phyloP scores from a whole-genome alignment of 2,329 filamentous ascomycete species.

The Rhynchosporium secalis region DNA sequence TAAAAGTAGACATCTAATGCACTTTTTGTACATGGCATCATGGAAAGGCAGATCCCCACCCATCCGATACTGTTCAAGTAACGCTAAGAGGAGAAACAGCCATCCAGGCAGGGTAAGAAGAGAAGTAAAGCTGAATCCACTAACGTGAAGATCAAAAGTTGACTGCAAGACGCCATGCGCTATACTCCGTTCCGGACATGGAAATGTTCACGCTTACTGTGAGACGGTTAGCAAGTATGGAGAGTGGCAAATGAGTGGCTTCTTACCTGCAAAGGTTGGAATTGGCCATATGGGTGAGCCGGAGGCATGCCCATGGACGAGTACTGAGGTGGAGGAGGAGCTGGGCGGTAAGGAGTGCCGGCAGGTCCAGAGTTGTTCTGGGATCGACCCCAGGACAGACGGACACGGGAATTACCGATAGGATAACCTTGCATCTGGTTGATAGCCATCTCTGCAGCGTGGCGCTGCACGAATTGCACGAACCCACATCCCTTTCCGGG shows the following conservation, averaged over 20 bases:
- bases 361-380: slow-evolving; percentile 99
- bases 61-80: slow-evolving; percentile 43
- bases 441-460: slow-evolving; percentile 99
- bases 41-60: slow-evolving; percentile 42
- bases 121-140: slow-evolving; percentile 39
- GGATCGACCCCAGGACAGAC: slow-evolving; percentile 94
- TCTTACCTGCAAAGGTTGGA: slow-evolving; percentile 40
- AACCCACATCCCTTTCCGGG: slow-evolving; percentile 99
- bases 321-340: slow-evolving; percentile 76
- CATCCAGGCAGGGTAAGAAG: slow-evolving; percentile 41
- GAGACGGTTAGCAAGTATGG: slow-evolving; percentile 21
- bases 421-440: slow-evolving; percentile 99
- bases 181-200: slow-evolving; percentile 41
- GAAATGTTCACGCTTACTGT: slow-evolving; percentile 40
- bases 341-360: slow-evolving; percentile 94
- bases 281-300: slow-evolving; percentile 39
- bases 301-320: slow-evolving; percentile 56
- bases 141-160: slow-evolving; percentile 36
- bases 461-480: slow-evolving; percentile 97
- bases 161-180: slow-evolving; percentile 40
- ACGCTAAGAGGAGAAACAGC: slow-evolving; percentile 43
- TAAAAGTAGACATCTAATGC: slow-evolving; percentile 42
- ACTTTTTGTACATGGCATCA: slow-evolving; percentile 43
- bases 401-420: slow-evolving; percentile 96
- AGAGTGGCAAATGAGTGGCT: neutral